Conservation (phyloP, 257 asterid genomes). For the Solanum appendiculatum region DNA sequence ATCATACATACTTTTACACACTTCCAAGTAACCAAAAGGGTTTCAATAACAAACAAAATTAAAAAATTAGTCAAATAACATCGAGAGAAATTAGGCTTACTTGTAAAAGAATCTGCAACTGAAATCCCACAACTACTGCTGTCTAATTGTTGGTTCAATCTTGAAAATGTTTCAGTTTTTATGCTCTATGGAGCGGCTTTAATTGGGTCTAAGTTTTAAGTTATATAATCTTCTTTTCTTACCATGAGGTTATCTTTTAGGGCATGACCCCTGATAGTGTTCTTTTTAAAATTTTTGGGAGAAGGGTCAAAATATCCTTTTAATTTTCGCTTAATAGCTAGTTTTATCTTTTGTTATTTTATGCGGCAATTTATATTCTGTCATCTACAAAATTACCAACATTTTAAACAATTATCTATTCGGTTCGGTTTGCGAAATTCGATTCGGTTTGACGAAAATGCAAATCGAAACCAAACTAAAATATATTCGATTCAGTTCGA, state of each 20-base stretch:
- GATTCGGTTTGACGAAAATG: no score
- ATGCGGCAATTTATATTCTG: no score
- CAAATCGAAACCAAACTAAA: background rate
- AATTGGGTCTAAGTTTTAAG: background rate
- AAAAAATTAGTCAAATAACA: background rate
- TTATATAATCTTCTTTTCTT: background rate
- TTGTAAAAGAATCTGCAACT: background rate
- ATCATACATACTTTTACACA: no score
- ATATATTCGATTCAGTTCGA: no score
- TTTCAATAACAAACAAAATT: no score
- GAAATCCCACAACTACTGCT: background rate
- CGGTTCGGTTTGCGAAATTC: background rate
- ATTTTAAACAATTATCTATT: no score
- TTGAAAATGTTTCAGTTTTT: background rate
- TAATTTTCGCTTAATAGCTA: no score
- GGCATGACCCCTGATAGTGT: background rate
- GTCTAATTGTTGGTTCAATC: background rate
- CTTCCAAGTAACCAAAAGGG: no score
- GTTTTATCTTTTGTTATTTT: no score
- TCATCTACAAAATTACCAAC: no score
- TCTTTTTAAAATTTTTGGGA: background rate
- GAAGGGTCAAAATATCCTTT: no score
- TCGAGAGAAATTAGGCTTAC: background rate
- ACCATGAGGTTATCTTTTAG: background rate
- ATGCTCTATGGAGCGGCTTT: background rate